Evolutionary conservation across 768 basidiomycete genomes (phyloP), one percentile per base, ranked within the genome.

Genomic region (Kwoniella sp.): DNA sequence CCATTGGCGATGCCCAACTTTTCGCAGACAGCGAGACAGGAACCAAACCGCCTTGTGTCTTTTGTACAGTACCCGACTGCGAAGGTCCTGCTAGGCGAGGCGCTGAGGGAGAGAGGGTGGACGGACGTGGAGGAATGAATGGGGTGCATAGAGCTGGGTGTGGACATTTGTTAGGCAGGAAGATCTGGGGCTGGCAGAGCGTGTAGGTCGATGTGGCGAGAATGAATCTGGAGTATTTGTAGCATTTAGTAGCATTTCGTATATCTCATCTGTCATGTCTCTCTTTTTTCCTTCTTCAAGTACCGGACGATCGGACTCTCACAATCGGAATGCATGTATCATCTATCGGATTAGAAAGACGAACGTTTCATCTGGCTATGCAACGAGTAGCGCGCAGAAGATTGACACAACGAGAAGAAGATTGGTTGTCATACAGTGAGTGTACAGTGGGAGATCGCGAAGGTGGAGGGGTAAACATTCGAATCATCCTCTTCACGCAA

Each of bases 61-160:
- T 78, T 3, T 77, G 77, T 62, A 70, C 70, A 8, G 73, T 79
- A 1, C 78, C 76, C 19, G 78, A 78, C 57, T 77, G 76, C 44
- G 78, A 78, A 37, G 78, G 77, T 7, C 78, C 77, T 1, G 55
- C 59, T 47, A 67, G 77, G 48, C 50, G 71, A 37, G 78, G 77
- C 17, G 78, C 75, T 19, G 78, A 77, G 44, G 78, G 79, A 13
- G 73, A 77, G 66, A 70, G 67, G 30, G 64, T 73, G 30, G 75
- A 78, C 65, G 76, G 77, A 25, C 59, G 72, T 53, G 74, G 76
- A 6, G 76, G 71, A 12, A 71, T 74, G 77, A 60, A 51, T 21
- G 73, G 77, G 2, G 60, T 65, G 27, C 80, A 80, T 69, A 55
- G 47, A 37, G 26, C 54, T 15, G 77, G 74, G 0, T 80, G 80